Evolutionary conservation across 2,329 filamentous ascomycete genomes (phyloP), one percentile per base, ranked within the genome.

Genomic region (Xylaria sp.): DNA sequence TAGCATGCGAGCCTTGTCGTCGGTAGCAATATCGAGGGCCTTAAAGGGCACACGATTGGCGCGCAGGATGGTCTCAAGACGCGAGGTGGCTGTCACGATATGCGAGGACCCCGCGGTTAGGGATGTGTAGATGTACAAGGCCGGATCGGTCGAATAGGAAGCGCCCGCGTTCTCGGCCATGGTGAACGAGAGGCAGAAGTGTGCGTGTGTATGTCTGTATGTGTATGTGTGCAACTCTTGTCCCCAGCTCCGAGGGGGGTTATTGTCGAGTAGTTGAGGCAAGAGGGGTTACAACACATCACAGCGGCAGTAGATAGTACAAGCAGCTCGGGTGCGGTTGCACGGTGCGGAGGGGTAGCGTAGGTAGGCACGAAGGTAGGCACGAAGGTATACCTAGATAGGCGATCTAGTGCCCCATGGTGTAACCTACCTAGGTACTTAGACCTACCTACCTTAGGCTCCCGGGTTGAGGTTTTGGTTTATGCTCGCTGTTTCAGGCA

Each of bases 21-120:
- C 93, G 37, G 93, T 97, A 50, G 95, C 94, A 52, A 96, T 89
- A 81, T 99, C 96, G 78, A 98, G 86, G 73, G 93, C 94, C 80
- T 93, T 94, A 85, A 98, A 99, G 12, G 94, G 93, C 68, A 99
- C 92, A 75, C 92, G 92, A 85, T 98, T 98, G 72, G 94, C 94
- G 78, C 94, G 95, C 69, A 99, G 88, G 78, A 99, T 98, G 13
- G 94, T 98, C 82, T 99, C 95, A 74, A 99, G 90, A 57, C 96
- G 92, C 64, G 94, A 97, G 1, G 96, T 98, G 32, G 94, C 96
- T 50, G 96, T 98, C 78, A 98, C 91, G 80, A 98, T 97, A 81
- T 98, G 94, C 28, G 94, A 97, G 50, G 94, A 97, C 73, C 96
- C 96, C 68, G 96, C 93, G 23, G 96, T 98, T 65, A 99, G 87